These are phyloP conservation scores for Hymenoscyphus albidus DNA, from an alignment of 2,329 filamentous ascomycete genomes.

Conservation along the genomic window DNA sequence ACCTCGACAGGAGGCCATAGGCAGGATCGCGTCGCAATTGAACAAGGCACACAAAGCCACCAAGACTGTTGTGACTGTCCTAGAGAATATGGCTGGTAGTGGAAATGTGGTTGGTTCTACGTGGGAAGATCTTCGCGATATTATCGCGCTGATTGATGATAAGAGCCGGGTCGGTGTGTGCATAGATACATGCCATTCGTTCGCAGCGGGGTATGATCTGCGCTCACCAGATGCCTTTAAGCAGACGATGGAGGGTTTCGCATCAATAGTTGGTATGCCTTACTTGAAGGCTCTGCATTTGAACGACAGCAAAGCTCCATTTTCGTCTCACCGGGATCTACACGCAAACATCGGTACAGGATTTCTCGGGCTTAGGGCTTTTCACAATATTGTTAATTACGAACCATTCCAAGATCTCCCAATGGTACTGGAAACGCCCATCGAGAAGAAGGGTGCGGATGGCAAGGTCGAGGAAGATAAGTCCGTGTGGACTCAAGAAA, in stretches of 20 bases:
- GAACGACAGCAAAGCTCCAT: conserved; percentile 92
- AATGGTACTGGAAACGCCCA: conserved; percentile 95
- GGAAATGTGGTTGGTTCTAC: conserved; percentile 83
- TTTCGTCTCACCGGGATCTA: conserved; percentile 76
- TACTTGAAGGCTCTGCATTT: conserved; percentile 86
- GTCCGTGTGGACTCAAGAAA: conserved; percentile 84
- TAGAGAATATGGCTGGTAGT: conserved; percentile 93
- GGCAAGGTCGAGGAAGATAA: conserved; percentile 73
- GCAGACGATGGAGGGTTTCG: conserved; percentile 71
- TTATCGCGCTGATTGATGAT: conserved; percentile 75
- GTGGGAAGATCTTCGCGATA: conserved; percentile 82
- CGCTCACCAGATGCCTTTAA: conserved; percentile 70
- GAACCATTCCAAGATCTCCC: conserved; percentile 71
- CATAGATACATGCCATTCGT: conserved; percentile 94
- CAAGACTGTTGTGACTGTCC: conserved; percentile 69
- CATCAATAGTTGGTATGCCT: conserved; percentile 68
- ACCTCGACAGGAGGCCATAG: conserved; percentile 64
- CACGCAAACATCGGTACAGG: conserved; percentile 97
- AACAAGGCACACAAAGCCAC: conserved; percentile 79
- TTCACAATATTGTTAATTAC: conserved; percentile 88
- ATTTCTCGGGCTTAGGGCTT: conserved; percentile 84
- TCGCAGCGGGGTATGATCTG: conserved; percentile 90
- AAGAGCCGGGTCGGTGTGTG: conserved; percentile 87
- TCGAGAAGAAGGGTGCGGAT: conserved; percentile 63
- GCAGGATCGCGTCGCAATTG: conserved; percentile 74